Evolutionary conservation across 1,139 yeast species (phyloP), one percentile per base, ranked within the genome.

Genomic region (Magnusiomyces suaveolens): DNA sequence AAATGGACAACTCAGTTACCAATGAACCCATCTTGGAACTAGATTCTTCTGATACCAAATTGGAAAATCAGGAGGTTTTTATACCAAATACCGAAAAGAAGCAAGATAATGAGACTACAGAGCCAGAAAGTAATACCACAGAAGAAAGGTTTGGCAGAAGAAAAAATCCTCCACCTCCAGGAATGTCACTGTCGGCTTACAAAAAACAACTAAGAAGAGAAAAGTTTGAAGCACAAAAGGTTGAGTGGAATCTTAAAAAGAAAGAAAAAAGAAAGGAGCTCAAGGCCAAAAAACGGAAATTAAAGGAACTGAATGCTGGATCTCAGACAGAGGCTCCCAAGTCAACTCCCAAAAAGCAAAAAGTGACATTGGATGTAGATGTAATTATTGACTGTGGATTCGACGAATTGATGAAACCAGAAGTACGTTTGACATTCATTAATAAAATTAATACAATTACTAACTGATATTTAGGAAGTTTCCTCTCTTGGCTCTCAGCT

Each of bases 371-470:
- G 8, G 61, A 46, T n/a, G 57, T 69, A n/a, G 72, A 72, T 3
- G 76, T 90, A 41, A 72, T 89, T 21, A 68, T 92, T 60, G 98
- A 92, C 69, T 92, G 98, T 70, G 87, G 78, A 25, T 92, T 92
- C 68, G 98, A 92, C 65, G 89, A 87, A 47, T 69, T 86, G 64
- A 92, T 92, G 98, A 80, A 77, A 52, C 85, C 82, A 76, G 66
- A 64, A 12, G 51, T 47, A 47, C 12, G 41, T 47, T 20, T 33
- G 16, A 24, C 16, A 16, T 18, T 32, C 14, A 14, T 14, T 8
- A 32, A 32, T 8, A 8, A 32, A 32, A 8, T 32, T 8, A 14
- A 32, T 8, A 32, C 14, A 32, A 21, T 2, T 16, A 41, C 43
- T 26, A 25, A 59, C 23, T 4, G 12, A 12, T 24, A 6, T 46